A percentile compares a stretch with the other conserved stretches of the same genome.
Conservation (phyloP, 1,284 basidiomycete species). For the Leccinum subatratum region DNA sequence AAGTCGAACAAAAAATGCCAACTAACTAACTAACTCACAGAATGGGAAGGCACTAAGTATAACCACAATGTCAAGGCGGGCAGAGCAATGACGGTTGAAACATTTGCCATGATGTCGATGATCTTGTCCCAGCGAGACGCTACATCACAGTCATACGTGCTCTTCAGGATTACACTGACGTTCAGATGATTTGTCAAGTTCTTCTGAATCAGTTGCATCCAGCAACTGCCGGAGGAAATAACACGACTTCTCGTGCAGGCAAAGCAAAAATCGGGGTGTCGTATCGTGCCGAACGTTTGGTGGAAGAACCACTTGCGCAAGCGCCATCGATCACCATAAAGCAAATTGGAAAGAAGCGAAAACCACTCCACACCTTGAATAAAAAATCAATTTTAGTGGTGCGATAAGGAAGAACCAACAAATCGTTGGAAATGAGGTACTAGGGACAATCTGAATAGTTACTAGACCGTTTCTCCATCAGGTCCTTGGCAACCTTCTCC, state of each 20-base stretch:
- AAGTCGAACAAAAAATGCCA: not conserved
- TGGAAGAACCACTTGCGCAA: constrained; percentile 3
- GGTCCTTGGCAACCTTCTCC: constrained; percentile 19
- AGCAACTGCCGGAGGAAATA: constrained; percentile 13
- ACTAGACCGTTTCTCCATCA: constrained; percentile 11
- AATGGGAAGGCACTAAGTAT: not conserved
- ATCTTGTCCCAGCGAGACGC: constrained; percentile 12
- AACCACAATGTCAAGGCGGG: constrained; percentile 8
- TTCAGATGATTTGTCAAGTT: too few species aligned
- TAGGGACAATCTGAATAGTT: constrained; percentile 9
- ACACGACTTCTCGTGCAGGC: constrained; percentile 14
- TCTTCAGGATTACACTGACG: too few species aligned
- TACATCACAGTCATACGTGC: constrained; percentile 19
- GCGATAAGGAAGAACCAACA: not conserved
- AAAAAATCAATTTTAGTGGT: not conserved
- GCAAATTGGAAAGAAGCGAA: constrained; percentile 1
- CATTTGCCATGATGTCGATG: not conserved
- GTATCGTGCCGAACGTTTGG: not conserved
- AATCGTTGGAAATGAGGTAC: not conserved
- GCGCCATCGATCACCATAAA: not conserved
- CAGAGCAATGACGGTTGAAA: not conserved
- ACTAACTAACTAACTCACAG: constrained; percentile 1
- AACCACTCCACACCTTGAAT: constrained; percentile 6
- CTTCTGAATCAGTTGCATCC: constrained; percentile 3
- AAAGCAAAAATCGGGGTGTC: constrained; percentile 4